A percentile compares a stretch with the other conserved stretches of the same genome.
Evolutionary conservation across 768 basidiomycete genomes (phyloP).

Genomic region (Boletus rubescentipes): DNA sequence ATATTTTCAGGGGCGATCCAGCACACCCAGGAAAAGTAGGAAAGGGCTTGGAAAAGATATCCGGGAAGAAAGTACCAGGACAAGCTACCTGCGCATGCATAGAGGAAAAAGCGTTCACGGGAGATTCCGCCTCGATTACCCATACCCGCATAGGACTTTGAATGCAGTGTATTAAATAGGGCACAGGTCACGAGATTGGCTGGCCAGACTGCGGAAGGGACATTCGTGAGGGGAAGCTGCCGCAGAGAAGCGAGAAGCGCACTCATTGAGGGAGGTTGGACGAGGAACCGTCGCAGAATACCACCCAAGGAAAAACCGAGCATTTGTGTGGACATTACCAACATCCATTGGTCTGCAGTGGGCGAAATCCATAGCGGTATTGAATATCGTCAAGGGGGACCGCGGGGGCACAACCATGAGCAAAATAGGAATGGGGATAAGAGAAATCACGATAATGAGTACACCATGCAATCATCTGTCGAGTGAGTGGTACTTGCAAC

Average conservation of each 20-base stretch:
- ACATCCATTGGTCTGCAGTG: constrained; percentile 52
- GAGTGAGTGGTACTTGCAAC: constrained; percentile 32
- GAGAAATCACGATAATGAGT: background rate
- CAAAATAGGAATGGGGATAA: no score
- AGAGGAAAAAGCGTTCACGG: constrained; percentile 54
- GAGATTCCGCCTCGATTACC: constrained; percentile 46
- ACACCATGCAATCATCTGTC: background rate
- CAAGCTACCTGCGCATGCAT: constrained; percentile 34
- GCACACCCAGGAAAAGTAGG: constrained; percentile 58
- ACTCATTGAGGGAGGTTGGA: constrained; percentile 67
- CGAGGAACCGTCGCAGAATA: constrained; percentile 58
- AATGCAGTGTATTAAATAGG: constrained; percentile 73
- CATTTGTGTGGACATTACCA: constrained; percentile 70
- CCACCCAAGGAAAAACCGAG: constrained; percentile 66
- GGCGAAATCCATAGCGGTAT: no score
- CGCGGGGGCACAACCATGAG: no score
- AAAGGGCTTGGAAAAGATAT: constrained; percentile 66
- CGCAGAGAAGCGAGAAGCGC: constrained; percentile 8
- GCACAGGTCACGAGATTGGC: constrained; percentile 67
- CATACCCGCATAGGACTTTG: constrained; percentile 45
- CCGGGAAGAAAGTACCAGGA: constrained; percentile 66
- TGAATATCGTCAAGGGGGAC: no score
- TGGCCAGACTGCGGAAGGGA: constrained; percentile 68
- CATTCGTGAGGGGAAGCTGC: background rate
- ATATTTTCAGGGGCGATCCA: constrained; percentile 74